Percentiles rank a stretch among this genome's conserved stretches.
Evolutionary conservation across 768 basidiomycete species (phyloP).

Genomic region (Suillus cothurnatus): DNA sequence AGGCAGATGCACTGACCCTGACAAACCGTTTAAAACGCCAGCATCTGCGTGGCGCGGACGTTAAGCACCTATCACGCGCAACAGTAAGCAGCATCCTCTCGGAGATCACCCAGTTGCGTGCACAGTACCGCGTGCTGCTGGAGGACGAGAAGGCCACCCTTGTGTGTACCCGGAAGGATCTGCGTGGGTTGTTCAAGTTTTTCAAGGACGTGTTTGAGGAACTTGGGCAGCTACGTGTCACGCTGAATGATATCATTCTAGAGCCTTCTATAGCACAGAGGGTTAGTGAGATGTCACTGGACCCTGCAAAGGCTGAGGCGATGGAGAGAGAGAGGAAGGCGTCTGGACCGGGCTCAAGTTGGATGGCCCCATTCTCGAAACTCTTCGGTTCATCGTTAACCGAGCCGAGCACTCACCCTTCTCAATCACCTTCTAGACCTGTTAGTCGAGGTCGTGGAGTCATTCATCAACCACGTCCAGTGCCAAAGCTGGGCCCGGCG

Average conservation of each 20-base stretch:
- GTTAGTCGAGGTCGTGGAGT: conserved; percentile 26
- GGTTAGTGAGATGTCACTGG: conserved; percentile 71
- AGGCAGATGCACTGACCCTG: conserved; percentile 85
- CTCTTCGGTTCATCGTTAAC: conserved; percentile 55
- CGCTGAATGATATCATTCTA: conserved; percentile 87
- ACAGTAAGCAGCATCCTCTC: conserved; percentile 75
- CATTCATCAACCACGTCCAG: conserved; percentile 44
- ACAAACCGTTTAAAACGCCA: conserved; percentile 92
- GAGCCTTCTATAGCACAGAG: conserved; percentile 77
- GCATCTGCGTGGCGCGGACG: conserved; percentile 81
- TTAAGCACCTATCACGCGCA: conserved; percentile 81
- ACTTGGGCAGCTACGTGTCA: conserved; percentile 76
- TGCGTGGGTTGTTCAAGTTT: conserved; percentile 79
- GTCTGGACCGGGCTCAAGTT: conserved; percentile 48
- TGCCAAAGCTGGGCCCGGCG: conserved; percentile 83
- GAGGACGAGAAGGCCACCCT: conserved; percentile 74
- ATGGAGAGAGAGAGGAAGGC: conserved; percentile 35
- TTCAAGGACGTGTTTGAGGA: conserved; percentile 85
- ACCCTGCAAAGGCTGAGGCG: conserved; percentile 53
- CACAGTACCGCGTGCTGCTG: conserved; percentile 69
- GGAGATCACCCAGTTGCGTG: conserved; percentile 70
- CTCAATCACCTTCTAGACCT: conserved; percentile 30
- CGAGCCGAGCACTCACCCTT: conserved; percentile 18
- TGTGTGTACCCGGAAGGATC: conserved; percentile 74
- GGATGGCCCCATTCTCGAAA: conserved; percentile 89